Conservation (phyloP, 768 basidiomycete genomes). For the Rhizopogon sp. region DNA sequence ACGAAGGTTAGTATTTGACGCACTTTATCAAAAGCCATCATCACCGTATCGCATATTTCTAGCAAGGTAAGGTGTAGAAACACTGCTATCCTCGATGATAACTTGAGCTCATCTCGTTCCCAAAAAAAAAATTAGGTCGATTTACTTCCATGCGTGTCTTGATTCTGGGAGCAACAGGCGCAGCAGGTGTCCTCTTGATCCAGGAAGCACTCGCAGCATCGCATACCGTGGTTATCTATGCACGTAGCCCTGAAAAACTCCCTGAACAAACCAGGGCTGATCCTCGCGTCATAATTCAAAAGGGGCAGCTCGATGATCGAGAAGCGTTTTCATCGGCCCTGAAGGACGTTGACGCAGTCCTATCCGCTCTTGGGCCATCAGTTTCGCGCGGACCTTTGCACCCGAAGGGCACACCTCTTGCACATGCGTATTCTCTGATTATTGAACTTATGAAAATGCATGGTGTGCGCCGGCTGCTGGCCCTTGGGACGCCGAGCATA, state of each 20-base stretch:
- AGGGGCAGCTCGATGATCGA: conserved; percentile 52
- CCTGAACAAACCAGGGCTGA: conserved; percentile 44
- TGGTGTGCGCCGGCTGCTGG: conserved; percentile 53
- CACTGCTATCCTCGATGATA: background rate
- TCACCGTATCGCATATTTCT: background rate
- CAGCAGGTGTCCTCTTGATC: conserved; percentile 51
- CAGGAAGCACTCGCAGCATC: conserved; percentile 44
- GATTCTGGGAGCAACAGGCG: conserved; percentile 69
- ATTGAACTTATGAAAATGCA: conserved; percentile 52
- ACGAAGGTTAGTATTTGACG: background rate
- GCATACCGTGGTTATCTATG: conserved; percentile 54
- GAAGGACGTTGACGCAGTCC: conserved; percentile 52
- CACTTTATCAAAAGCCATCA: background rate
- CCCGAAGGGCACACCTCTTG: conserved; percentile 51
- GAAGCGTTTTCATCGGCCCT: conserved; percentile 47
- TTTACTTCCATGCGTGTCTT: conserved; percentile 43
- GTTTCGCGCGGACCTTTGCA: conserved; percentile 36
- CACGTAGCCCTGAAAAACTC: conserved; percentile 60
- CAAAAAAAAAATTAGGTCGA: background rate
- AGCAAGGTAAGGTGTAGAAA: background rate
- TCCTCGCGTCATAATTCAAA: conserved; percentile 41
- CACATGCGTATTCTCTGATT: conserved; percentile 51
- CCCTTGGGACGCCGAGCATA: conserved; percentile 64
- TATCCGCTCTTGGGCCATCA: conserved; percentile 61
- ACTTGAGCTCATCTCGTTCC: background rate